Percentiles rank a stretch among this genome's conserved stretches.
phyloP scores from a whole-genome alignment of 73 alveolate genomes.

The Symbiodinium natans region DNA sequence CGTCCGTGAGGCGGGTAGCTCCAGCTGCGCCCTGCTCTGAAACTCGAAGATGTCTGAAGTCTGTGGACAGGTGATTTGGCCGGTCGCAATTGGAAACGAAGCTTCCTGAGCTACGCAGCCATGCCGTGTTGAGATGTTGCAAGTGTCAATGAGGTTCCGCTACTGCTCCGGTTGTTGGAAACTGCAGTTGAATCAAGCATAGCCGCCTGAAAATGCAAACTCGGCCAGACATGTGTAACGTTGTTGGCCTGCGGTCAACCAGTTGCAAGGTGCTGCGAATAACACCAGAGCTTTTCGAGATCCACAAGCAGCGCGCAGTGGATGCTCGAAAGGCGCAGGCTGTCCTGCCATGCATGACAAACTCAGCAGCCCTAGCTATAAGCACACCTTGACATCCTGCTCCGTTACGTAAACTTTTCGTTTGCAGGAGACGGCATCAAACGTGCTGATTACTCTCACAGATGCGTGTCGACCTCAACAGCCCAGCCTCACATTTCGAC shows the following conservation, averaged over 20 bases:
- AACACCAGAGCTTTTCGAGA: slow-evolving; percentile 87
- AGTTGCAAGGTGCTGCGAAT: slow-evolving; percentile 85
- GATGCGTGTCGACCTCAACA: slow-evolving; percentile 35
- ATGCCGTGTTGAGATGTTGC: too few species aligned
- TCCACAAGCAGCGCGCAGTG: slow-evolving; percentile 80
- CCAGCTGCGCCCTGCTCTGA: background rate
- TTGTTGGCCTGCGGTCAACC: too few species aligned
- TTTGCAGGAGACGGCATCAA: slow-evolving; percentile 41
- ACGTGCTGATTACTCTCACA: slow-evolving; percentile 43
- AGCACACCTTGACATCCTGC: too few species aligned
- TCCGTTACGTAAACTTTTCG: too few species aligned
- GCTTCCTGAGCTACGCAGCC: background rate
- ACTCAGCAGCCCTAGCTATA: too few species aligned
- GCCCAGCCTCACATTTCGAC: too few species aligned
- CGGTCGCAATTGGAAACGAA: slow-evolving; percentile 66
- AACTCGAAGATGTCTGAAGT: background rate
- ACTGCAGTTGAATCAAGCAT: too few species aligned
- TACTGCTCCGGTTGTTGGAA: too few species aligned
- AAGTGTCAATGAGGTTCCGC: too few species aligned
- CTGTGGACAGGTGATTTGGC: slow-evolving; percentile 53
- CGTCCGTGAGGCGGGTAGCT: slow-evolving; percentile 63
- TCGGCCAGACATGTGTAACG: too few species aligned
- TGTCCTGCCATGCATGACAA: background rate
- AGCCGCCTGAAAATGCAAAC: too few species aligned
- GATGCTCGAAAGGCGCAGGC: slow-evolving; percentile 71